phyloP scores from a whole-genome alignment of 768 basidiomycete species.

The Dioszegia hungarica region DNA sequence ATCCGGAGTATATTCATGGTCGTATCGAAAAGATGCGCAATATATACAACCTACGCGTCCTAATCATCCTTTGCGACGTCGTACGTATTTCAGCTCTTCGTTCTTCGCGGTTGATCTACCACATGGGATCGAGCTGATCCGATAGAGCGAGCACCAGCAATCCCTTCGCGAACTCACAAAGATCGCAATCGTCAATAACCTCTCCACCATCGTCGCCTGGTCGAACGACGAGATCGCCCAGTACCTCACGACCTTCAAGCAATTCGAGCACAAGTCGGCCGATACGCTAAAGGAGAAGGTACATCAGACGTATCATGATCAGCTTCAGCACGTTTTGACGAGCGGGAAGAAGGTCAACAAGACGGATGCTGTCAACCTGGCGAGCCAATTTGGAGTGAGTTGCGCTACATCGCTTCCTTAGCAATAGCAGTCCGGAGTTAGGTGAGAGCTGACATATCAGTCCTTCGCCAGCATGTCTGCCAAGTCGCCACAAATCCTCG shows the following conservation, averaged over 20 bases:
- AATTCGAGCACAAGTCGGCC: constrained; percentile 88
- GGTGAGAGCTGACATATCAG: constrained; percentile 51
- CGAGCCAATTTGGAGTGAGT: constrained; percentile 84
- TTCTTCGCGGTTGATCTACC: neutral
- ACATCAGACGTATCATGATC: constrained; percentile 79
- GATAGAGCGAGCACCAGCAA: constrained; percentile 81
- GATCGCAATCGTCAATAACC: constrained; percentile 83
- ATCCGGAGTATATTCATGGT: constrained; percentile 92
- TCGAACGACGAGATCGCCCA: constrained; percentile 88
- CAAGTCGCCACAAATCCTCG: constrained; percentile 67
- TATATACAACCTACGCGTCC: constrained; percentile 74
- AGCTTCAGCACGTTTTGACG: constrained; percentile 76
- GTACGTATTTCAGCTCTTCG: constrained; percentile 56
- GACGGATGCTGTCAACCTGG: constrained; percentile 90
- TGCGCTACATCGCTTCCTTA: too few species aligned
- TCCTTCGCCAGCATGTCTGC: constrained; percentile 77
- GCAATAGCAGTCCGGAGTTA: neutral
- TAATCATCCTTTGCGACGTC: constrained; percentile 86
- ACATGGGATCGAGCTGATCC: constrained; percentile 4
- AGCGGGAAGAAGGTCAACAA: constrained; percentile 91
- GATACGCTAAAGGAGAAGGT: constrained; percentile 86
- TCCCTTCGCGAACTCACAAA: constrained; percentile 89
- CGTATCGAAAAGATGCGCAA: constrained; percentile 81
- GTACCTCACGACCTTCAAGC: constrained; percentile 85
- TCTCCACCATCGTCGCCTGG: constrained; percentile 89